Base-by-base conservation (phyloP, 495 filamentous ascomycete genomes). In the Achaetomiella virescens region DNA sequence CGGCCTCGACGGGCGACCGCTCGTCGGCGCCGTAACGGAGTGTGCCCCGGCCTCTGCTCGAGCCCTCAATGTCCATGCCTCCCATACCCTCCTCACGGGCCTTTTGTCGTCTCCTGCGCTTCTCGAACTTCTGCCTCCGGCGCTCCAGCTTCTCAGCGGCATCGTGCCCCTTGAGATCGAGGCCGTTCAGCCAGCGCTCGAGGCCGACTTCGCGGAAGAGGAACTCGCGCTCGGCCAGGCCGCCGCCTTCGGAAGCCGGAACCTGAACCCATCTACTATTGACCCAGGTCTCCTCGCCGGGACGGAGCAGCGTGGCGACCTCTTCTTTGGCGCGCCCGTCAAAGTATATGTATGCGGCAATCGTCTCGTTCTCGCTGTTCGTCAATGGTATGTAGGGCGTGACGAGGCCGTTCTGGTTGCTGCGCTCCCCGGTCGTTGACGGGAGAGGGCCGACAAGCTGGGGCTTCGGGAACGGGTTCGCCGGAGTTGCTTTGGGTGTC, bases 341-440 rank as follows among this genome's bases (percentile, higher is more conserved):
- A 64, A 99, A 99, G 75, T 97, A 97, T 54, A 99, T 97, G 66
- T 99, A 99, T 12, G 93, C 93, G 17, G 93, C 93, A 51, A 99
- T 89, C 2, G 95, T 97, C 72, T 97, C 93, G 65, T 97, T 96
- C 46, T 87, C 83, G 21, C 88, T 91, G 37, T 84, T 82, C 6
- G 91, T 97, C 71, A 95, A 78, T 3, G 92, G 87, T 54, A 89
- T 84, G 69, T 99, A 99, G 1, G 91, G 89, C 41, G 78, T 81
- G n/a, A 95, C 83, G 27, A 81, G 72, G 59, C 85, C 84, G 55
- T 69, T 64, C 63, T 66, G 67, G 54, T 72, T 75, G 9, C 72
- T 66, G 20, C 68, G 64, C 54, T 77, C 74, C 6, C 68, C 66
- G 14, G 53, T 66, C 38, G 55, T 60, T 25, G 70, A 71, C 6